Conservation (phyloP, 352 stramenopile species). For the Globisporangium recalcitrans region DNA sequence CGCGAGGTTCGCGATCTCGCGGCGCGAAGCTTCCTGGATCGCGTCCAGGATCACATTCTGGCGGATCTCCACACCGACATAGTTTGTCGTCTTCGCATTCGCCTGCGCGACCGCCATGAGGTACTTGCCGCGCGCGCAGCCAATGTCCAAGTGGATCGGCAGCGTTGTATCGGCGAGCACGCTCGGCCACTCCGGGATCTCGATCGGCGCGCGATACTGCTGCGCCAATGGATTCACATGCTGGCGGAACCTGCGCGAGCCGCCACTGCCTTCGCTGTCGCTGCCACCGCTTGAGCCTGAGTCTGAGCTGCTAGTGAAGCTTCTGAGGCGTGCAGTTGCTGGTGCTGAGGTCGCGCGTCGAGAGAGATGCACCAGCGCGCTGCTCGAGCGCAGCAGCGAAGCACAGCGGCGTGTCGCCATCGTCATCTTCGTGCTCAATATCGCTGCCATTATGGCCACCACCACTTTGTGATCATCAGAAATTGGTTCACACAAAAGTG, state of each 20-base stretch:
- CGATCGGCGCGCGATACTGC: conserved; percentile 56
- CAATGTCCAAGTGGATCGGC: conserved; percentile 82
- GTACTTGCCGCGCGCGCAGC: conserved; percentile 69
- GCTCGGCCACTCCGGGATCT: conserved; percentile 53
- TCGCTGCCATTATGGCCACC: neutral
- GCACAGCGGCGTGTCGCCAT: neutral
- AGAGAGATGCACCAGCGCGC: neutral
- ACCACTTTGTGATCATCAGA: neutral
- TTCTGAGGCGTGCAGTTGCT: neutral
- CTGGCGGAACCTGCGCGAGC: conserved; percentile 65
- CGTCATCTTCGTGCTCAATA: neutral
- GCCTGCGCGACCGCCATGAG: conserved; percentile 56
- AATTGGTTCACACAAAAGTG: neutral
- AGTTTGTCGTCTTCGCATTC: conserved; percentile 41
- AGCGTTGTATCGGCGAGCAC: conserved; percentile 42
- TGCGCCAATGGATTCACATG: conserved; percentile 79
- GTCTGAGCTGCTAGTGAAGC: neutral
- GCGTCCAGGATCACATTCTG: conserved; percentile 69
- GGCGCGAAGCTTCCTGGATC: conserved; percentile 31
- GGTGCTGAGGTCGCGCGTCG: neutral
- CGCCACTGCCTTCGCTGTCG: conserved; percentile 3
- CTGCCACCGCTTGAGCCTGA: neutral
- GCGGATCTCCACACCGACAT: conserved; percentile 83
- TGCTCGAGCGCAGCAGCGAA: neutral
- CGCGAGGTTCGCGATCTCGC: conserved; percentile 54